These are phyloP conservation scores for Pseudozyma sp. DNA, from an alignment of 1,284 basidiomycete species.

Conservation along the genomic window DNA sequence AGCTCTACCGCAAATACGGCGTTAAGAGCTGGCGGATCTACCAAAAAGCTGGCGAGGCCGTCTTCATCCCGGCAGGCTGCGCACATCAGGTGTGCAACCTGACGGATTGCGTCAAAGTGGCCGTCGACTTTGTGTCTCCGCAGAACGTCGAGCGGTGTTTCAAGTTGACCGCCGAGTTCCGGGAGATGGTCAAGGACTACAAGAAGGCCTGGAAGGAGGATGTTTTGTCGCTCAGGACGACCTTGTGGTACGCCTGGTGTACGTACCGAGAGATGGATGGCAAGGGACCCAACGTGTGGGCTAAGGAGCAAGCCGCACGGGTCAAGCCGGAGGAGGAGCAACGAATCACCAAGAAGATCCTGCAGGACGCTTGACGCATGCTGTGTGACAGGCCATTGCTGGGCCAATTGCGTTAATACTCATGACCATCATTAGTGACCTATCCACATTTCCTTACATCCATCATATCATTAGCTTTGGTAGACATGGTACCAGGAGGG, in stretches of 20 bases:
- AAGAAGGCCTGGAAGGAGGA: slow-evolving; percentile 90
- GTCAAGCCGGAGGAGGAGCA: slow-evolving; percentile 1
- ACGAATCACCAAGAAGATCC: slow-evolving; percentile 18
- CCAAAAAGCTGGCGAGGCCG: slow-evolving; percentile 89
- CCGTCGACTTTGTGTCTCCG: slow-evolving; percentile 93
- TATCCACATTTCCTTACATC: too few species aligned
- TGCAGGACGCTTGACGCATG: slow-evolving; percentile 8
- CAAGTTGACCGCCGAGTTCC: slow-evolving; percentile 85
- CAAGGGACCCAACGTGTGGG: slow-evolving; percentile 29
- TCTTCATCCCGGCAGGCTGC: slow-evolving; percentile 95
- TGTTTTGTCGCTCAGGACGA: slow-evolving; percentile 88
- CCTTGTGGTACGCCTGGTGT: slow-evolving; percentile 85
- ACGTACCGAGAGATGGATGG: slow-evolving; percentile 43
- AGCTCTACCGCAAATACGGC: slow-evolving; percentile 77
- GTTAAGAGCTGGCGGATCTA: slow-evolving; percentile 85
- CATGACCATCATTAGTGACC: too few species aligned
- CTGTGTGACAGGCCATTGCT: too few species aligned
- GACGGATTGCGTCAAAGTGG: slow-evolving; percentile 92
- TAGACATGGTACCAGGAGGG: too few species aligned
- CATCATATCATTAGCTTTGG: too few species aligned
- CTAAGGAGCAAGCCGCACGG: slow-evolving; percentile 8
- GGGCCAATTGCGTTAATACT: too few species aligned
- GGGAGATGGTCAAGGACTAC: slow-evolving; percentile 80
- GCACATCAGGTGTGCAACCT: slow-evolving; percentile 91
- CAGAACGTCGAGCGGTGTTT: slow-evolving; percentile 89